These are phyloP conservation scores for Pinus albicaulis DNA, from an alignment of 75 land plant genomes.

Conservation along the genomic window DNA sequence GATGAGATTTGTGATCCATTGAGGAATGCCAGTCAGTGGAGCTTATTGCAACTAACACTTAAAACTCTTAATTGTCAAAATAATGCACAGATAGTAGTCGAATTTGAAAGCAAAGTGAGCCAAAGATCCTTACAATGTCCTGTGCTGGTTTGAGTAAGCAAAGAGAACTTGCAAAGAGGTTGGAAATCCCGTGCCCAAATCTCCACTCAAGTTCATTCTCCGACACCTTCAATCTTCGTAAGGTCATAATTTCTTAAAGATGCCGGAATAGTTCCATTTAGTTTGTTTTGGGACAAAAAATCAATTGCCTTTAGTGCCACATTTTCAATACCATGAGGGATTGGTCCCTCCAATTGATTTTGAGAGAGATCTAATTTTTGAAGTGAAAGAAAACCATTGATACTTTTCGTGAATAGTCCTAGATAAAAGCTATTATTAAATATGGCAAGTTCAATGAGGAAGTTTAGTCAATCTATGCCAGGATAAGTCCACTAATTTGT, in stretches of 20 bases:
- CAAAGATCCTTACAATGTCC: background rate
- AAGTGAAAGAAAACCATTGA: conserved; percentile 6
- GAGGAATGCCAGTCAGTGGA: conserved; percentile 12
- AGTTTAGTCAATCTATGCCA: background rate
- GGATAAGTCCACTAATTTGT: conserved; percentile 51
- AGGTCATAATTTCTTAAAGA: background rate
- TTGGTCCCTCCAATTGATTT: conserved; percentile 17
- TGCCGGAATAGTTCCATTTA: conserved; percentile 12
- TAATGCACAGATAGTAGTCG: background rate
- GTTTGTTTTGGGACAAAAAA: conserved; percentile 6
- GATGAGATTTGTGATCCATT: background rate
- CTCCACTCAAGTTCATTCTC: background rate
- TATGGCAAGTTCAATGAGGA: conserved; percentile 12
- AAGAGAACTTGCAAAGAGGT: background rate
- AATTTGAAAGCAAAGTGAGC: background rate
- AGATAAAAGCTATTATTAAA: conserved; percentile 7
- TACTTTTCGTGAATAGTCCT: conserved; percentile 11
- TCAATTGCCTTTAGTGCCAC: conserved; percentile 9
- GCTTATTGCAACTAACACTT: conserved; percentile 1
- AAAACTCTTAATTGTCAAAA: background rate
- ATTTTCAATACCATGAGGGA: conserved; percentile 10
- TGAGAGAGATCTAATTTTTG: conserved; percentile 18
- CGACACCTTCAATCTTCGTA: background rate
- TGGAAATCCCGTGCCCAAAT: background rate
- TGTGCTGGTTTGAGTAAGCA: background rate